Evolutionary conservation across 371 early-diverging fungal genomes (phyloP), one percentile per base, ranked within the genome.

Genomic region (Lichtheimia corymbifera): DNA sequence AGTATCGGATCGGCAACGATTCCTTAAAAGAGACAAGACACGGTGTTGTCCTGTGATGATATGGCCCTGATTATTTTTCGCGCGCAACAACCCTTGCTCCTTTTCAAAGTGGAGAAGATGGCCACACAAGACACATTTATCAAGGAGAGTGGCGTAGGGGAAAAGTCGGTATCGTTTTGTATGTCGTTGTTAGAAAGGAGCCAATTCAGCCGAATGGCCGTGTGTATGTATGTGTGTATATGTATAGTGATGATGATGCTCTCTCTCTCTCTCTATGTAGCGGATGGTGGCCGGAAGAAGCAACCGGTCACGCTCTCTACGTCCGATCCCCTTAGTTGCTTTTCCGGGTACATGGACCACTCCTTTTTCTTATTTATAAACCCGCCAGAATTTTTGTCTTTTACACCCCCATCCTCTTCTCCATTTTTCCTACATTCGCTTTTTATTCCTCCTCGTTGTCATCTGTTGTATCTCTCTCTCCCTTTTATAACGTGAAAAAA

Each of bases 1-100:
- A 28, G 40, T 44, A 54, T 63, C 63, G 63, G 63, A 63, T 63
- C 63, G 63, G 57, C 63, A 57, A 57, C 52, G 63, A 63, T 63
- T 63, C 58, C 45, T 45, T 27, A 54, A 53, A 30, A 49, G 41
- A 22, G 50, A 25, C 28, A 58, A 50, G 59, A 40, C 54, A 41
- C 35, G 11, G 35, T 35, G 35, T 35, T 35, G 35, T 35, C 35
- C 51, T 51, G 51, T n/a, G 27, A 22, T 27, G 18, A 47, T 22
- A 47, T 22, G 18, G 35, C 35, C 35, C 35, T 35, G 35, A 35
- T 35, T 2, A 35, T 35, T 35, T 35, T 35, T 35, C 35, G 35
- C 35, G 35, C 35, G 35, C 35, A 35, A 35, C 35, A 35, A 35
- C 35, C 35, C 35, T 35, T 35, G 35, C 35, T 35, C 35, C 35